phyloP scores from a whole-genome alignment of 345 rosid genomes.

The Melaleuca alternifolia region DNA sequence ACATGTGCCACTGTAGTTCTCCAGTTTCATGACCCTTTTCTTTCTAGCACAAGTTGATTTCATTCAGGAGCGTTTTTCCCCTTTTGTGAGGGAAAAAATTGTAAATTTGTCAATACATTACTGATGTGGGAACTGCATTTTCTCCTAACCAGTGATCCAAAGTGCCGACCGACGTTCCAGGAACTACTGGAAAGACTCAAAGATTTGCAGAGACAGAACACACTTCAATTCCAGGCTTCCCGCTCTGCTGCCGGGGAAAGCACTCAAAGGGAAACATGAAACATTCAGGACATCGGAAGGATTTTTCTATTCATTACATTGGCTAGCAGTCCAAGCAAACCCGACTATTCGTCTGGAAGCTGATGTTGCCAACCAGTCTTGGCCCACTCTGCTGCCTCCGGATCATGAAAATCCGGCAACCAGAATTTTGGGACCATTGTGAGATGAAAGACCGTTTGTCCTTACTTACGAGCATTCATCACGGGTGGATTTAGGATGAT shows the following conservation, averaged over 20 bases:
- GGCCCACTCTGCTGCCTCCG: background rate
- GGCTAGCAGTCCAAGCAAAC: background rate
- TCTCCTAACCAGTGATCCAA: conserved; percentile 51
- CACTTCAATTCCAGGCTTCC: conserved; percentile 57
- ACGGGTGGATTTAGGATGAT: background rate
- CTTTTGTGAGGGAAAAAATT: background rate
- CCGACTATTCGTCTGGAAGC: background rate
- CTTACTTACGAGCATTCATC: background rate
- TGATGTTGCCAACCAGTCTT: background rate
- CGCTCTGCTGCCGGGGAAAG: conserved; percentile 37
- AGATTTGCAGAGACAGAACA: conserved; percentile 65
- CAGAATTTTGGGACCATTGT: background rate
- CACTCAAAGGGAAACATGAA: conserved; percentile 18
- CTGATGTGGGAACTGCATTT: background rate
- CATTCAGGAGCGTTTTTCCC: background rate
- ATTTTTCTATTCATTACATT: background rate
- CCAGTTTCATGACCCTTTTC: background rate
- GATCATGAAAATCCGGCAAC: background rate
- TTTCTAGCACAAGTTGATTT: background rate
- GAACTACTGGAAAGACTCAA: conserved; percentile 73
- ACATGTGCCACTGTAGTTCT: background rate
- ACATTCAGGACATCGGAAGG: background rate
- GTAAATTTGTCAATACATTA: background rate
- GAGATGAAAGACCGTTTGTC: background rate
- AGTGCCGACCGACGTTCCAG: conserved; percentile 69